Evolutionary conservation across 495 filamentous ascomycete species (phyloP).

Genomic region (Halenospora varia): DNA sequence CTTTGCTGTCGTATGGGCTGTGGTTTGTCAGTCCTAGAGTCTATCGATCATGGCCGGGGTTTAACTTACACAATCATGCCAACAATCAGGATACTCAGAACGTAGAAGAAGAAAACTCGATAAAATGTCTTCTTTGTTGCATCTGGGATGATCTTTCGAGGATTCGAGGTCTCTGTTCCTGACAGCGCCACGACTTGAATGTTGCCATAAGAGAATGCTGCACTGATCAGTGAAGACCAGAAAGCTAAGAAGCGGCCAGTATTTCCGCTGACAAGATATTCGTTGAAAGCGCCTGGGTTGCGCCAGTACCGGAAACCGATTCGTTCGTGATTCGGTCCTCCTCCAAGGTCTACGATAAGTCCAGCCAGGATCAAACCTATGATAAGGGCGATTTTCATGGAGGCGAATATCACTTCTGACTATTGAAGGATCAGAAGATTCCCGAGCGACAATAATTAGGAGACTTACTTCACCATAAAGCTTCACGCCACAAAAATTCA

Average conservation of each 20-base stretch:
- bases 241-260: constrained; percentile 31
- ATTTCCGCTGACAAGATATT: constrained; percentile 53
- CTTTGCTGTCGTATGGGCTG: constrained; percentile 50
- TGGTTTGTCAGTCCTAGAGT: constrained; percentile 58
- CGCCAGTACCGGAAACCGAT: constrained; percentile 66
- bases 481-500: constrained; percentile 49
- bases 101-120: constrained; percentile 65
- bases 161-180: constrained; percentile 66
- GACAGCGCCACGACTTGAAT: constrained; percentile 78
- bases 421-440: constrained; percentile 39
- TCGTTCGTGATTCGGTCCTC: constrained; percentile 42
- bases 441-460: constrained; percentile 38
- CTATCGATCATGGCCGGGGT: constrained; percentile 29
- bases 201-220: constrained; percentile 72
- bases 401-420: constrained; percentile 38
- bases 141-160: constrained; percentile 59
- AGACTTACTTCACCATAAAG: constrained; percentile 56
- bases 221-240: constrained; percentile 37
- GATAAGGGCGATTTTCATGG: constrained; percentile 54
- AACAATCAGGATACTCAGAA: constrained; percentile 7
- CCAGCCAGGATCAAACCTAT: constrained; percentile 49
- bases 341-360: constrained; percentile 51
- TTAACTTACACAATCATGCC: constrained; percentile 52
- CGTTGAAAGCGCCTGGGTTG: constrained; percentile 62
- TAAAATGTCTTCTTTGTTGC: constrained; percentile 65